Percentiles rank a stretch among this genome's conserved stretches.
Evolutionary conservation across 1,284 basidiomycete genomes (phyloP).

Genomic region (Tilletia indica): DNA sequence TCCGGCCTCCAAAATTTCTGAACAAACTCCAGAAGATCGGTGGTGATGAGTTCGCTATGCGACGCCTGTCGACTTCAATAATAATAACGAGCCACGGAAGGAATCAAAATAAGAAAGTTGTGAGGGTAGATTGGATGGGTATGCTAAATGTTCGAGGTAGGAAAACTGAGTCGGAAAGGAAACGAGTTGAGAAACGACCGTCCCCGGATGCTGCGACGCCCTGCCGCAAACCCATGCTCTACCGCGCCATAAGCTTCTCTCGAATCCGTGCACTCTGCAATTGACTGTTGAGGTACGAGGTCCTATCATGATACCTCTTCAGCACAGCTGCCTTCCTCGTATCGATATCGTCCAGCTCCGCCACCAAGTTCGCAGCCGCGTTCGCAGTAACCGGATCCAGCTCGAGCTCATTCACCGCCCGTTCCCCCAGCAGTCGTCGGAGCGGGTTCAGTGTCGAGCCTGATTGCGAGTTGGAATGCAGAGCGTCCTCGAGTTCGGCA

Average conservation of each 20-base stretch:
- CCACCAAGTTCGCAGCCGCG: conserved; percentile 23
- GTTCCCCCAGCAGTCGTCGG: conserved; percentile 1
- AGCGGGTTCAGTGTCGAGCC: conserved; percentile 1
- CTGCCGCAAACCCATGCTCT: neutral
- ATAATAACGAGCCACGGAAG: too few relatives aligned
- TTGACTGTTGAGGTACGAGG: conserved; percentile 39
- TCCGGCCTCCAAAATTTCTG: too few relatives aligned
- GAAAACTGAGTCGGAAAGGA: neutral
- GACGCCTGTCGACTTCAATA: too few relatives aligned
- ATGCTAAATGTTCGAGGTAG: too few relatives aligned
- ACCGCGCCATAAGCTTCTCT: conserved; percentile 36
- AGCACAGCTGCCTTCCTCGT: conserved; percentile 30
- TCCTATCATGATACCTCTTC: conserved; percentile 38
- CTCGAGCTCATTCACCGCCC: neutral
- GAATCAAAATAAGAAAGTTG: too few relatives aligned
- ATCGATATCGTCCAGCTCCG: conserved; percentile 30
- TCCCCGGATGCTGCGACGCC: too few relatives aligned
- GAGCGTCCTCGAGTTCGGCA: neutral
- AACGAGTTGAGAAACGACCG: neutral
- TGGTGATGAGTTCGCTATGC: too few relatives aligned
- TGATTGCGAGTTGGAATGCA: neutral
- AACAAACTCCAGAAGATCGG: too few relatives aligned
- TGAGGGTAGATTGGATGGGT: too few relatives aligned
- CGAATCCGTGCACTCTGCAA: conserved; percentile 38
- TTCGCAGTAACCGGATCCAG: conserved; percentile 2